Percentiles rank a stretch among this genome's conserved stretches.
Conservation (phyloP, 176 grass and related monocot genomes). For the Leersia perrieri region DNA sequence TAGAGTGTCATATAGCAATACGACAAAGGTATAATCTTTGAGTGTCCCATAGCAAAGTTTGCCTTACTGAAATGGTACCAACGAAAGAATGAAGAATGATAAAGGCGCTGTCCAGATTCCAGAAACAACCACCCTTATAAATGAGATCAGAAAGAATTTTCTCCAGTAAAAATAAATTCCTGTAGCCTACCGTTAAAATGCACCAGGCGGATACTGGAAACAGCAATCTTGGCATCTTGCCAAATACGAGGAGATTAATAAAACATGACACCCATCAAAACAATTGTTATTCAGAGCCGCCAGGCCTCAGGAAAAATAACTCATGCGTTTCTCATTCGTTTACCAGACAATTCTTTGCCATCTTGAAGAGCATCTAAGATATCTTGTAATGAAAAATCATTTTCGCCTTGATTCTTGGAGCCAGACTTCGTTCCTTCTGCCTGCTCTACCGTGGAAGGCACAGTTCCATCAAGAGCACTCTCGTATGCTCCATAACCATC, state of each 20-base stretch:
- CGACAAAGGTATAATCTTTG: too few relatives aligned
- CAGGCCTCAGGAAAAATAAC: background rate
- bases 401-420: conserved; percentile 22
- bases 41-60: too few relatives aligned
- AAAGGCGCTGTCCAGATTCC: background rate
- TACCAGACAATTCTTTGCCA: conserved; percentile 30
- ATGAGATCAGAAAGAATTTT: background rate
- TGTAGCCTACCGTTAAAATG: background rate
- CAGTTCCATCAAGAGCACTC: background rate
- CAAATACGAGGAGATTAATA: background rate
- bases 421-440: background rate
- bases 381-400: conserved; percentile 37
- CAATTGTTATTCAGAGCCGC: background rate
- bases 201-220: background rate
- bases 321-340: conserved; percentile 24
- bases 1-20: too few relatives aligned
- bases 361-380: conserved; percentile 41
- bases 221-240: background rate
- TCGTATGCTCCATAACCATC: conserved; percentile 4
- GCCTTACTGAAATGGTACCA: background rate
- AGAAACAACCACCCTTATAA: background rate
- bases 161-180: background rate
- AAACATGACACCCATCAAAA: background rate
- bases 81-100: background rate
- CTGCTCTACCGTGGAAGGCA: background rate